Conservation (phyloP, 106 monocot genomes). For the Dendrobium officinale region DNA sequence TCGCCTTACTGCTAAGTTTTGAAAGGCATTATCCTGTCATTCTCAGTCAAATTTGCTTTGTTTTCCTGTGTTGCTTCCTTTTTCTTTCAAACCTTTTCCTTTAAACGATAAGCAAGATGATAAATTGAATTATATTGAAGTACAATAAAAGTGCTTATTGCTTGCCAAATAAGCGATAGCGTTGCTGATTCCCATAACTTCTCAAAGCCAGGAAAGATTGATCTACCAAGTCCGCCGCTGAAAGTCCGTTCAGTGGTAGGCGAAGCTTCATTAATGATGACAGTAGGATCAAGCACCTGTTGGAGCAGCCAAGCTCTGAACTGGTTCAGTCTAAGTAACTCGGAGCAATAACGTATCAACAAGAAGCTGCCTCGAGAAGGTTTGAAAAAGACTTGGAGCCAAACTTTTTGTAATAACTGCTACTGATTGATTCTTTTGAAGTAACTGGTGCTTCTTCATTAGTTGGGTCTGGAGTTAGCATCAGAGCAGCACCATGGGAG, state of each 20-base stretch:
- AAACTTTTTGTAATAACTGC: neutral
- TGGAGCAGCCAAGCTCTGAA: neutral
- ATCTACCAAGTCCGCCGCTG: neutral
- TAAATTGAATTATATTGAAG: too few species aligned
- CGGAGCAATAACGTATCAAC: too few species aligned
- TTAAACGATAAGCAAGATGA: too few species aligned
- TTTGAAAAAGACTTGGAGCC: neutral
- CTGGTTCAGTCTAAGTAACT: neutral
- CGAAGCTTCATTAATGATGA: neutral
- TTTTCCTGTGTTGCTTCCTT: too few species aligned
- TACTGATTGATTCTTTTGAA: neutral
- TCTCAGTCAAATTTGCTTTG: too few species aligned
- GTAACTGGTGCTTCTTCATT: neutral
- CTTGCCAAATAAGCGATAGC: neutral
- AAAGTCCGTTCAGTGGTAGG: neutral
- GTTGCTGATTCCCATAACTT: conserved; percentile 28
- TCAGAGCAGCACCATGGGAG: neutral
- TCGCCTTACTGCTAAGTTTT: too few species aligned
- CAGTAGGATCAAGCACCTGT: neutral
- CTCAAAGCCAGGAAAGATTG: conserved; percentile 14
- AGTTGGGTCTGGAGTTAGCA: neutral
- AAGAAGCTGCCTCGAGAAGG: neutral
- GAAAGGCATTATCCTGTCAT: too few species aligned
- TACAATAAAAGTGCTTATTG: too few species aligned
- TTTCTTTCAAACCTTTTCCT: too few species aligned